Base-by-base conservation (phyloP, 2,329 filamentous ascomycete species). In the Colletotrichum sp. region DNA sequence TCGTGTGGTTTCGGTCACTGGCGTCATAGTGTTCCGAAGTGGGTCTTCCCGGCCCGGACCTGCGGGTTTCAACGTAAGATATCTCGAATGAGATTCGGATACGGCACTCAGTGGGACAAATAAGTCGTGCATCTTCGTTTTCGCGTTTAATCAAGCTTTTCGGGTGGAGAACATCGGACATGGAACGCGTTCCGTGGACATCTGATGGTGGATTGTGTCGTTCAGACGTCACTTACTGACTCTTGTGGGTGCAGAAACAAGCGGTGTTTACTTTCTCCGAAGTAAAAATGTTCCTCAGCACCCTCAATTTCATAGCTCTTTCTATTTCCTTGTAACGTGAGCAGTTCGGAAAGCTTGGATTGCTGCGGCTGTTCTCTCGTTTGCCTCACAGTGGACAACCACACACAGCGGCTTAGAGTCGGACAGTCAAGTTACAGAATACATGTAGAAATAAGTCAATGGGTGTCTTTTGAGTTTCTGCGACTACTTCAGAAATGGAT, bases 21-120 rank as follows among this genome's bases (percentile, higher is more conserved):
- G 66, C 71, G 71, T 73, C 71, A 73, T 69, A 69, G 71, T 39
- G 66, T 60, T 55, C 55, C 52, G 64, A 6, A 60, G 21, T 62
- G 52, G 55, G 16, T 28, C 28, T 57, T 16, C 8, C 24, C 52
- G 63, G 39, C 49, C 63, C 49, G 18, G 65, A 68, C 18, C 30
- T 32, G 63, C 15, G 18, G 10, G 16, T 18, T 44, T 55, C 64
- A 67, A 67, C 24, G 64, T 55, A 24, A 24, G 64, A 64, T 26
- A 13, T 64, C 34, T 16, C 44, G 32, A 34, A 39, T 26, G 34
- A n/a, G 21, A 5, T 44, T 64, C 18, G 62, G 62, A 6, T 28
- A 44, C 21, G 15, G 62, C 32, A 64, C 62, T 36, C 30, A 28
- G 62, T 16, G 24, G 24, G 9, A 36, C n/a, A 28, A 18, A 16